Base-by-base conservation (phyloP, 2,329 filamentous ascomycete species). In the Cercospora beticola region DNA sequence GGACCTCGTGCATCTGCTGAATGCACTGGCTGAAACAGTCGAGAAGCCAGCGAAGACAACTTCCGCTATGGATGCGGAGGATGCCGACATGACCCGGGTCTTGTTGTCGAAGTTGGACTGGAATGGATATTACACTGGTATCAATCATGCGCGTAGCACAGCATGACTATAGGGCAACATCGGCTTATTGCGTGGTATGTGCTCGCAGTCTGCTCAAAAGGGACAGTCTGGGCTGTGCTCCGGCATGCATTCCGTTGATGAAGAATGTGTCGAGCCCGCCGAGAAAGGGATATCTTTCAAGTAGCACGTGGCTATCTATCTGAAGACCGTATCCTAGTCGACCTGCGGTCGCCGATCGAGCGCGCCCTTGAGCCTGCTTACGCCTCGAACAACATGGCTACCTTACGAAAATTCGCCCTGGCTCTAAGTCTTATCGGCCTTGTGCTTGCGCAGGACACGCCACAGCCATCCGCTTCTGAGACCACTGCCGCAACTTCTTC, bases 51-150 rank as follows among this genome's bases (percentile, higher is more conserved):
- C 68, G 4, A 74, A 71, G 57, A 57, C 57, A 14, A 58, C 49
- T 1, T 65, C 56, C 4, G 62, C 52, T 5, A 23, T 54, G 14
- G 62, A 54, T 54, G 66, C 28, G 8, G 68, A 70, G 14, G 74
- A 74, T 59, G 62, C 64, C 6, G 73, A 75, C 5, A 62, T 67
- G 52, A 61, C 67, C 33, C 68, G 66, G 31, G 36, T 74, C 14
- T 58, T 76, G 52, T 40, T 74, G 21, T 31, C 63, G 9, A 72
- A 68, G 40, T 57, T 76, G 64, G 43, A 72, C 36, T 75, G 71
- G 70, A 71, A 73, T 40, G 64, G 65, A 31, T 59, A 60, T 21
- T 65, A 69, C 33, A 49, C 62, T 28, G 52, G 46, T 10, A 57
- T 23, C 28, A 52, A 12, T 3, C 40, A 46, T 52, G 49, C 49